Evolutionary conservation across 1,284 basidiomycete genomes (phyloP).

Genomic region (Amylostereum areolatum): DNA sequence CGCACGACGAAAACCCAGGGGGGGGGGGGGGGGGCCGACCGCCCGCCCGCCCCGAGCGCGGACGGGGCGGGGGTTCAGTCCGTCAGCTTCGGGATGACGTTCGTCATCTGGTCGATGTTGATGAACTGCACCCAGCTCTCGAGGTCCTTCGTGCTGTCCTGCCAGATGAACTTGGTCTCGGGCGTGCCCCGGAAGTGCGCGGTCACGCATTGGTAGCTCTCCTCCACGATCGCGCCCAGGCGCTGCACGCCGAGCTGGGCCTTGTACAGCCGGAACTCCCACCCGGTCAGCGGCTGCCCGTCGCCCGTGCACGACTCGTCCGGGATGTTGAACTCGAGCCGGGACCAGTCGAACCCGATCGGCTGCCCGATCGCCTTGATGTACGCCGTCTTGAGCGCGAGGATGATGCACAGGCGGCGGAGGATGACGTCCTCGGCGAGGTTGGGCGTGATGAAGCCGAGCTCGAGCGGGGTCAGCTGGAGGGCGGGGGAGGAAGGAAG

Average conservation of each 20-base stretch:
- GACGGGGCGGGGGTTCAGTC: too few species aligned
- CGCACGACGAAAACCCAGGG: too few species aligned
- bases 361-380: slow-evolving; percentile 77
- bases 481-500: not conserved
- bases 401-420: slow-evolving; percentile 65
- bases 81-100: slow-evolving; percentile 65
- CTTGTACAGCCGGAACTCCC: slow-evolving; percentile 78
- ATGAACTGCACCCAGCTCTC: slow-evolving; percentile 78
- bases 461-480: slow-evolving; percentile 60
- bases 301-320: slow-evolving; percentile 56
- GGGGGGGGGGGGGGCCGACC: too few species aligned
- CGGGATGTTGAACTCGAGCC: slow-evolving; percentile 73
- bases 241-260: slow-evolving; percentile 57
- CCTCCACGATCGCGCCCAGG: slow-evolving; percentile 45
- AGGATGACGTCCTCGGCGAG: slow-evolving; percentile 57
- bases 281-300: slow-evolving; percentile 59
- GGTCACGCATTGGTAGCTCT: slow-evolving; percentile 67
- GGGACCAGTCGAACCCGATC: slow-evolving; percentile 70
- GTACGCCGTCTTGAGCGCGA: slow-evolving; percentile 73
- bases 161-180: slow-evolving; percentile 65
- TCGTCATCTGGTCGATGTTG: slow-evolving; percentile 72
- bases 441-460: slow-evolving; percentile 43
- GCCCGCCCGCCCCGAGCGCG: too few species aligned
- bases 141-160: slow-evolving; percentile 55
- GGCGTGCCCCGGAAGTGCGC: slow-evolving; percentile 67